Evolutionary conservation across 2,329 filamentous ascomycete genomes (phyloP).

Genomic region (Penicillium fuscoglaucum): DNA sequence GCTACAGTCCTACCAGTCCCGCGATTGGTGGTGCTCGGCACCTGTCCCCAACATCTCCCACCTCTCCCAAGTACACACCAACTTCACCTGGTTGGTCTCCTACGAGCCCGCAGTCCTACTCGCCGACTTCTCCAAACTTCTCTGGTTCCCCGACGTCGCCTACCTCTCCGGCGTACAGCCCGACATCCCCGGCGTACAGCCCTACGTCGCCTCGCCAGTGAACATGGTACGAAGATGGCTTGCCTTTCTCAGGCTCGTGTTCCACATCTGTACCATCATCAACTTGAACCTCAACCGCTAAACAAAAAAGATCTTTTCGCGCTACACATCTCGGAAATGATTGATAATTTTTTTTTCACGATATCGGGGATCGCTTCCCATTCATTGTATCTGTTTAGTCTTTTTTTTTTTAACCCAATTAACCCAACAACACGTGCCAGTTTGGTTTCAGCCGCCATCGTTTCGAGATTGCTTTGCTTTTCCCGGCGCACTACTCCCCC

Average conservation of each 20-base stretch:
- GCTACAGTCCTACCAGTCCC: conserved; percentile 58
- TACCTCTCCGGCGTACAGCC: conserved; percentile 46
- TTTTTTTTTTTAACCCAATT: conserved; percentile 12
- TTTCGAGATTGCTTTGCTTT: conserved; percentile 35
- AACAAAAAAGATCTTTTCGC: conserved; percentile 40
- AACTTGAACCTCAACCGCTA: conserved; percentile 29
- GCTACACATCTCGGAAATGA: conserved; percentile 39
- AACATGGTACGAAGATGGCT: conserved; percentile 27
- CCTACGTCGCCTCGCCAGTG: conserved; percentile 48
- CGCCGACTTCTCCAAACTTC: conserved; percentile 53
- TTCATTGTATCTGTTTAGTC: conserved; percentile 37
- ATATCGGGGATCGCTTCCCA: conserved; percentile 32
- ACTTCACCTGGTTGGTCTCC: conserved; percentile 55
- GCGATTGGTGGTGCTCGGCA: conserved; percentile 46
- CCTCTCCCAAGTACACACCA: conserved; percentile 56
- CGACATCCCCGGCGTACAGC: conserved; percentile 46
- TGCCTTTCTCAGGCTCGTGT: conserved; percentile 24
- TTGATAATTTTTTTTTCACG: conserved; percentile 39
- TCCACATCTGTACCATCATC: conserved; percentile 43
- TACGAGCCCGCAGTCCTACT: conserved; percentile 51
- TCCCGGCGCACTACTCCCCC: conserved; percentile 7
- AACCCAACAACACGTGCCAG: conserved; percentile 14
- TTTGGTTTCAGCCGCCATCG: conserved; percentile 25
- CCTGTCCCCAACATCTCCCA: conserved; percentile 49
- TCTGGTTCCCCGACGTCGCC: conserved; percentile 48